phyloP scores from a whole-genome alignment of 768 basidiomycete genomes.

The Amanita pallidorosea region DNA sequence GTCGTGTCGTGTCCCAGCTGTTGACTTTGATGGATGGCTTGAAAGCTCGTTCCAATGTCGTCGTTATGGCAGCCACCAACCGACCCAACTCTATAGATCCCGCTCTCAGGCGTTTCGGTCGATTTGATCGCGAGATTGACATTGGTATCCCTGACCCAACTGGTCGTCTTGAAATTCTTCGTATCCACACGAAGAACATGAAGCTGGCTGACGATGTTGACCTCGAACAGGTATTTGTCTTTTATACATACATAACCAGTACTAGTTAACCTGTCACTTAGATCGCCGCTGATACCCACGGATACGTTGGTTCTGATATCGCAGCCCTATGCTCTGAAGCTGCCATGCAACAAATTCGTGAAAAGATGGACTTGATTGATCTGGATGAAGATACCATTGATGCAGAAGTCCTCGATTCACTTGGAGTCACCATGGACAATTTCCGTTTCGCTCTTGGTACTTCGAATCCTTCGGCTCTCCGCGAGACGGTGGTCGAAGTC shows the following conservation, averaged over 20 bases:
- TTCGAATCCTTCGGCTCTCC: slow-evolving; percentile 95
- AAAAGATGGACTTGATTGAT: slow-evolving; percentile 99
- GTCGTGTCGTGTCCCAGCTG: slow-evolving; percentile 96
- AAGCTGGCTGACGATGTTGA: slow-evolving; percentile 95
- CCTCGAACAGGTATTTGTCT: slow-evolving; percentile 66
- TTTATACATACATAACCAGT: neutral
- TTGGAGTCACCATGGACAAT: slow-evolving; percentile 99
- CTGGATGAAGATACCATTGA: slow-evolving; percentile 98
- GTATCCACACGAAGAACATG: slow-evolving; percentile 99
- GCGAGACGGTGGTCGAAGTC: slow-evolving; percentile 99
- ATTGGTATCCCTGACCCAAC: slow-evolving; percentile 99
- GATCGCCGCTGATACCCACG: slow-evolving; percentile 99
- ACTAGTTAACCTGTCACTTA: slow-evolving; percentile 18
- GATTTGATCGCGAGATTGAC: slow-evolving; percentile 98
- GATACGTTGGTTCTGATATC: slow-evolving; percentile 97
- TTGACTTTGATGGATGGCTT: slow-evolving; percentile 98
- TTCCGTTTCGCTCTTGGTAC: slow-evolving; percentile 98
- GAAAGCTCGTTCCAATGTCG: slow-evolving; percentile 97
- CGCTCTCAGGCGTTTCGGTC: slow-evolving; percentile 95
- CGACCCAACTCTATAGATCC: slow-evolving; percentile 99
- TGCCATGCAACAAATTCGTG: slow-evolving; percentile 99
- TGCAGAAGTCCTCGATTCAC: slow-evolving; percentile 96
- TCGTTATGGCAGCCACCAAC: slow-evolving; percentile 99
- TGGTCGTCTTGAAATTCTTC: slow-evolving; percentile 95
- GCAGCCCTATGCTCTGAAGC: slow-evolving; percentile 98